Base-by-base conservation (phyloP, 441 rosid genomes). In the Aquilaria agallochum region DNA sequence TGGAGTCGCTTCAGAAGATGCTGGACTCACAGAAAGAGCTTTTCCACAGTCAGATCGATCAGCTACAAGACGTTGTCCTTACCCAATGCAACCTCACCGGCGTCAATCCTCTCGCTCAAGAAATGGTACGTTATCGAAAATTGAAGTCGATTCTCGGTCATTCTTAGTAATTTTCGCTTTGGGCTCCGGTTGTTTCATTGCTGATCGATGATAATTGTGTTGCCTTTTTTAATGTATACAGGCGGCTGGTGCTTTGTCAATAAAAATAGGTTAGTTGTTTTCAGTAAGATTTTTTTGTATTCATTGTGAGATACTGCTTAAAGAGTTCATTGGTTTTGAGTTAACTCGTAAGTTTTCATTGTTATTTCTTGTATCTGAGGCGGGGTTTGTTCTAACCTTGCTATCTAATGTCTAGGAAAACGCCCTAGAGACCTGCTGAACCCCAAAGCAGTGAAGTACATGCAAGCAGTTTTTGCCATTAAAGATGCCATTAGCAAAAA, bases 61-160 rank as follows among this genome's bases (percentile, higher is more conserved):
- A 90, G 74, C 84, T 92, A 31, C 92, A 84, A 71, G 72, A 76
- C 67, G 79, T 95, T 36, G 91, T 95, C 51, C 85, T 90, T 69
- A 79, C 79, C 47, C 99, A 95, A 68, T 92, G 99, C 89, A 78
- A 79, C 58, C 96, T 95, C 70, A 95, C 98, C 56, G 97, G 98
- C 59, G 99, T 82, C 78, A 95, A 95, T 68, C 99, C 98, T 60
- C 97, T 95, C 60, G 87, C 99, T 36, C 99, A 95, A 73, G 97
- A 95, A 69, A 95, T 92, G 99, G 99, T 92, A 67, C 59, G 86
- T 74, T 56, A 6, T 66, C 47, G 11, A 11, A 33, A 42, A 32
- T 32, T 53, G 44, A 20, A 9, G 5, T 48, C 15, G 10, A 34
- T 12, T 57, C 55, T 7, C 36, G 15, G 47, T 12, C n/a, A 59